A percentile compares a stretch with the other conserved stretches of the same genome.
phyloP scores from a whole-genome alignment of 2,329 filamentous ascomycete species.

The Hortaea sp. region DNA sequence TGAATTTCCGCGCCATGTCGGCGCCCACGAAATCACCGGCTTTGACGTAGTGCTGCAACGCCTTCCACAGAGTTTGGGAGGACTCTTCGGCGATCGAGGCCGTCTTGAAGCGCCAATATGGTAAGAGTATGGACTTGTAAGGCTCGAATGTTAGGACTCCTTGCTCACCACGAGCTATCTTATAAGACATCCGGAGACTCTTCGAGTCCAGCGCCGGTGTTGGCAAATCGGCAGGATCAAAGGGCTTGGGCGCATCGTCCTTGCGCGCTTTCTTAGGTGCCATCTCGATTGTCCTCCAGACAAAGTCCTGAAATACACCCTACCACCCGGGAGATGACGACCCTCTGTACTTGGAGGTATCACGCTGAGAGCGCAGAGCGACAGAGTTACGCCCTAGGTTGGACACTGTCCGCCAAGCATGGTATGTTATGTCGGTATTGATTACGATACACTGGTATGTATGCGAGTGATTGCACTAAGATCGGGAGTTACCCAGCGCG shows the following conservation, averaged over 20 bases:
- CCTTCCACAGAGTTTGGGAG: conserved; percentile 37
- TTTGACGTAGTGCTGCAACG: conserved; percentile 44
- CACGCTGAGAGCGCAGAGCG: too few relatives aligned
- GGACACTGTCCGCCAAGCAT: too few relatives aligned
- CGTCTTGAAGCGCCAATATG: conserved; percentile 51
- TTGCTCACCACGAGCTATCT: conserved; percentile 50
- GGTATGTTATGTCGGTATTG: too few relatives aligned
- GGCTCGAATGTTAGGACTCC: conserved; percentile 54
- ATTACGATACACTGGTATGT: too few relatives aligned
- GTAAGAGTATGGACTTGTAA: conserved; percentile 51
- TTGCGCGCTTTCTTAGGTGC: neutral
- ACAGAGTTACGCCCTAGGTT: too few relatives aligned
- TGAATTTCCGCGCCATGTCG: conserved; percentile 55
- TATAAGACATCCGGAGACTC: conserved; percentile 41
- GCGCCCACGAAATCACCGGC: conserved; percentile 51
- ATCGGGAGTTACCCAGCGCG: too few relatives aligned
- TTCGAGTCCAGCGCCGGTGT: conserved; percentile 19
- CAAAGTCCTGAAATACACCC: too few relatives aligned
- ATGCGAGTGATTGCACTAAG: too few relatives aligned
- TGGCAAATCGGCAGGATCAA: conserved; percentile 4
- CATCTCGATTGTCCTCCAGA: neutral
- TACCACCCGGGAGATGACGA: too few relatives aligned
- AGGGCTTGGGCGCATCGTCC: neutral
- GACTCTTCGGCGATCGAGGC: conserved; percentile 42
- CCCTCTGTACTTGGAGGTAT: too few relatives aligned